Conservation (phyloP, 2,329 filamentous ascomycete genomes). For the Tricladium varicosporioides region DNA sequence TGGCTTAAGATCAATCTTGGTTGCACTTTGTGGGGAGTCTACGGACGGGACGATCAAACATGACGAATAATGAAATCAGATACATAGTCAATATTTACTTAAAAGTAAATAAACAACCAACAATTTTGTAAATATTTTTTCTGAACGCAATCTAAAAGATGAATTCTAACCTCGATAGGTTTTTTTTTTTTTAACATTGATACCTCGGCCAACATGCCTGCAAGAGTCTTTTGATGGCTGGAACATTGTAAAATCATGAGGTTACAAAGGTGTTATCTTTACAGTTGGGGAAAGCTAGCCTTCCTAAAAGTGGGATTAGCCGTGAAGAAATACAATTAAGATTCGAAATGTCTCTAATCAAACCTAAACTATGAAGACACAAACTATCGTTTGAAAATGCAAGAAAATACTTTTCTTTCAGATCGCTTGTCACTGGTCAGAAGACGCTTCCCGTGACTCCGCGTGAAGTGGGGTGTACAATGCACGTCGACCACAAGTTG, state of each 20-base stretch:
- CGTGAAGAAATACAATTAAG: not conserved
- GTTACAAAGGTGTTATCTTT: not conserved
- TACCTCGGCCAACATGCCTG: not conserved
- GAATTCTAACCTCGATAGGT: not conserved
- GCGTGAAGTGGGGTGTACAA: constrained; percentile 6
- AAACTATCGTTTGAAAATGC: not conserved
- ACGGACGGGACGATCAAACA: not conserved
- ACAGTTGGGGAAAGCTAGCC: not conserved
- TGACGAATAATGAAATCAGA: not conserved
- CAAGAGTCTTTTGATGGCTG: not conserved
- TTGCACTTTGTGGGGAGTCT: not conserved
- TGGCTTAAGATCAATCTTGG: not conserved
- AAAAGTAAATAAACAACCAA: not conserved
- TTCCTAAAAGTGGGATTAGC: not conserved
- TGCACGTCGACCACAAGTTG: constrained; percentile 7
- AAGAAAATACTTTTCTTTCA: not conserved
- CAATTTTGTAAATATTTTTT: not conserved
- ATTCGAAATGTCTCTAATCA: not conserved
- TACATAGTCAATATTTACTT: not conserved
- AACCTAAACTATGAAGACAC: not conserved
- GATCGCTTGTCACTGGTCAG: not conserved
- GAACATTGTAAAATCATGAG: not conserved
- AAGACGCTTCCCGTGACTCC: constrained; percentile 2
- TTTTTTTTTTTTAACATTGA: not conserved
- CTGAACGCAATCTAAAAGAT: not conserved